A percentile compares a stretch with the other conserved stretches of the same genome.
Conservation (phyloP, 805 yeast genomes). For the Teunomyces panamensis region DNA sequence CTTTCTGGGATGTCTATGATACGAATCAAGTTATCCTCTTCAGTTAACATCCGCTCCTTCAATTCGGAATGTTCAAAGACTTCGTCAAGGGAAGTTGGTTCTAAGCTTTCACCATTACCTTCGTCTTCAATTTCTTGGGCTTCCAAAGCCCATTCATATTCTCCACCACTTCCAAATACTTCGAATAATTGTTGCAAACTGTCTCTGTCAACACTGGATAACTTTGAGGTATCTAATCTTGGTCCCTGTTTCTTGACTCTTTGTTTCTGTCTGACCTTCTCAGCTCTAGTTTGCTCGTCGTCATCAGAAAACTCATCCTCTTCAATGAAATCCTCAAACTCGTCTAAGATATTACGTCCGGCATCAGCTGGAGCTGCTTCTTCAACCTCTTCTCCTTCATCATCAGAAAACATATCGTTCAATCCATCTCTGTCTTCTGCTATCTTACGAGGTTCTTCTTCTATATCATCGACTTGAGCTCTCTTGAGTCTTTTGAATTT, state of each 20-base stretch:
- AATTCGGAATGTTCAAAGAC: slow-evolving; percentile 94
- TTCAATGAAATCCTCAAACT: slow-evolving; percentile 94
- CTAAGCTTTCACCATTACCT: slow-evolving; percentile 52
- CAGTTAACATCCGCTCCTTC: slow-evolving; percentile 86
- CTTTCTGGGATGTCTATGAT: slow-evolving; percentile 90
- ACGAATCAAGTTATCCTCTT: slow-evolving; percentile 84
- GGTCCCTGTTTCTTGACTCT: slow-evolving; percentile 34
- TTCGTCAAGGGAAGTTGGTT: slow-evolving; percentile 67
- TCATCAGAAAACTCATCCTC: slow-evolving; percentile 94
- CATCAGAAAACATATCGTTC: slow-evolving; percentile 71
- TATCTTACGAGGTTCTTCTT: slow-evolving; percentile 28
- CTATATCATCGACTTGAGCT: slow-evolving; percentile 41
- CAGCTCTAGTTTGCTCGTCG: slow-evolving; percentile 41
- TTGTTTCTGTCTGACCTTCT: slow-evolving; percentile 30
- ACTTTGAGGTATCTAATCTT: slow-evolving; percentile 54
- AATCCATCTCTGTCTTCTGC: slow-evolving; percentile 43
- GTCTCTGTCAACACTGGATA: slow-evolving; percentile 76
- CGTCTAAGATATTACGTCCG: slow-evolving; percentile 56
- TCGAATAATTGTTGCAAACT: slow-evolving; percentile 90
- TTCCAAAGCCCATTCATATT: slow-evolving; percentile 96
- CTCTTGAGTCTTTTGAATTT: slow-evolving; percentile 82
- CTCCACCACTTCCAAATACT: slow-evolving; percentile 95
- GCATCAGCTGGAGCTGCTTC: slow-evolving; percentile 29
- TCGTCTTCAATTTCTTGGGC: slow-evolving; percentile 70
- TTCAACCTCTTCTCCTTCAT: slow-evolving; percentile 29